phyloP scores from a whole-genome alignment of 2,329 filamentous ascomycete species.

The Calonectria naviculata region DNA sequence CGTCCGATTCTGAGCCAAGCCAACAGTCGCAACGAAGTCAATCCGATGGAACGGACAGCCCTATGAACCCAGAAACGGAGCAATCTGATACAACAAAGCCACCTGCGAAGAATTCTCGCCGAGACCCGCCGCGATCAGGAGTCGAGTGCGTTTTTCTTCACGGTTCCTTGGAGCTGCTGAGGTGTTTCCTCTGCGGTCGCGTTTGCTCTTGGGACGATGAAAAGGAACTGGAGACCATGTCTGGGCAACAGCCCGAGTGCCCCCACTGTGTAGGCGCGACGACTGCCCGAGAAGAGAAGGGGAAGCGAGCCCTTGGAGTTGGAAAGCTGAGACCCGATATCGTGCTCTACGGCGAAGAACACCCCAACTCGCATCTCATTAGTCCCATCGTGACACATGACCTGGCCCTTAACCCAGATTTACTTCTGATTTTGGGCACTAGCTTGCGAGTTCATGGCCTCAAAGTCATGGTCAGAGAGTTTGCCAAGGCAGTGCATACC shows the following conservation, averaged over 20 bases:
- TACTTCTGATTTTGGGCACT: slow-evolving; percentile 77
- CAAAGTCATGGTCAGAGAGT: slow-evolving; percentile 77
- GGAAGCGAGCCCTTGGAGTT: slow-evolving; percentile 74
- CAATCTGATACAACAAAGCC: slow-evolving; percentile 32
- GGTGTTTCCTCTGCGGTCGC: slow-evolving; percentile 72
- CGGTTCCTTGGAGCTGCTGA: slow-evolving; percentile 72
- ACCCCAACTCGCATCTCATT: slow-evolving; percentile 75
- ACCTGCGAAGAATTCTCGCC: slow-evolving; percentile 33
- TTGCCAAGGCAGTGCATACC: slow-evolving; percentile 77
- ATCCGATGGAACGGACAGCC: slow-evolving; percentile 25
- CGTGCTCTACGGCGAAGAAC: slow-evolving; percentile 79
- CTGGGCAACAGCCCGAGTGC: slow-evolving; percentile 74
- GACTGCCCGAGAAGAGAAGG: slow-evolving; percentile 70
- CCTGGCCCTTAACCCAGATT: slow-evolving; percentile 70
- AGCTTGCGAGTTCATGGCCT: slow-evolving; percentile 78
- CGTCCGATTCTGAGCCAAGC: slow-evolving; percentile 32
- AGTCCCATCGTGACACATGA: slow-evolving; percentile 77
- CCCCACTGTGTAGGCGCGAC: slow-evolving; percentile 73
- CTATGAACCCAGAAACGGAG: slow-evolving; percentile 33
- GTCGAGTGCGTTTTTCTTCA: slow-evolving; percentile 78
- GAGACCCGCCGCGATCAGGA: slow-evolving; percentile 51
- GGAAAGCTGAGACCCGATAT: slow-evolving; percentile 78
- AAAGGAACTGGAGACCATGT: slow-evolving; percentile 66
- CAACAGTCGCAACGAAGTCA: slow-evolving; percentile 28
- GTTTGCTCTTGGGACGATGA: slow-evolving; percentile 70